Base-by-base conservation (phyloP, 2,329 filamentous ascomycete genomes). In the Leptoxyphium fumago region DNA sequence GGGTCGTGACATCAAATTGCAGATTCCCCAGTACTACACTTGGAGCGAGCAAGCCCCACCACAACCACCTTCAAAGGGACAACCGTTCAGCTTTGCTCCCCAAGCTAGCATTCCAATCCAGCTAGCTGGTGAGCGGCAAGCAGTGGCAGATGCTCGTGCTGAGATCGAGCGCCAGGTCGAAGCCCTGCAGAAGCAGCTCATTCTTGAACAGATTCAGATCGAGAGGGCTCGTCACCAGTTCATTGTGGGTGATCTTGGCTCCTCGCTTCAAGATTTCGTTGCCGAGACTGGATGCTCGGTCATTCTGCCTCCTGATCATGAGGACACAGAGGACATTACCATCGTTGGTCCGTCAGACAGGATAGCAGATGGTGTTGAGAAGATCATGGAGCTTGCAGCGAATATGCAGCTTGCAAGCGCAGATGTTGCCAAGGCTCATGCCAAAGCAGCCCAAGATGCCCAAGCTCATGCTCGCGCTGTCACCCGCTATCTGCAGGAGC, bases 161-260 rank as follows among this genome's bases (percentile, higher is more conserved):
- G 79, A 84, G 56, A 82, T 96, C 51, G 87, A 95, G 64, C 78
- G 78, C 41, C 76, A 81, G 46, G 85, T 80, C 6, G 76, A 81
- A 48, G 75, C 89, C 57, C 74, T 98, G 17, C 78, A 81, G 52
- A 76, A 77, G 46, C 78, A 84, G 59, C 70, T 96, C 41, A 77
- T 81, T 38, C 70, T 91, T 41, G 78, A 91, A 53, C 81, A 93
- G 62, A 70, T 87, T 38, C 76, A 82, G 5, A 85, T 96, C 53
- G 83, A 89, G 62, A 81, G 82, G 49, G 86, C 85, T 41, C 80
- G 86, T 42, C 91, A 96, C 61, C 88, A 94, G 61, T 96, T 95
- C 69, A 91, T 98, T 58, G 80, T 94, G 50, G 89, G 89, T 42
- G 80, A 89, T 48, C 76, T 80, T 48, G 87, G 84, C 48, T 75